Evolutionary conservation across 2,329 filamentous ascomycete species (phyloP).

Genomic region (Aspergillus costaricaensis): DNA sequence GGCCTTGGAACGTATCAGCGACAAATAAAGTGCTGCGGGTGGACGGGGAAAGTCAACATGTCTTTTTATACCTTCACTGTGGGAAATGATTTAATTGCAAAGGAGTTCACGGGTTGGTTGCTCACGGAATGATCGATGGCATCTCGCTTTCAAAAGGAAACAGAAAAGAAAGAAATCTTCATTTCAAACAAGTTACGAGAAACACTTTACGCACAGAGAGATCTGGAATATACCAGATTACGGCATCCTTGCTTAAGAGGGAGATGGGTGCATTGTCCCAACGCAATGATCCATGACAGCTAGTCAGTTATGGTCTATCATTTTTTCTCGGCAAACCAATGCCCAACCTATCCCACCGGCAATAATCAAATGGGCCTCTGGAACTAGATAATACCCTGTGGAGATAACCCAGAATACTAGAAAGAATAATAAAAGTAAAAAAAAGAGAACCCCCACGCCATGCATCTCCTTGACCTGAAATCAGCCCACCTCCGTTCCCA

Average conservation of each 20-base stretch:
- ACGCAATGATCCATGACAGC: conserved; percentile 1
- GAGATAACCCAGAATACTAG: conserved; percentile 11
- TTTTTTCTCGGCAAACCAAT: neutral
- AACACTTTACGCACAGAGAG: neutral
- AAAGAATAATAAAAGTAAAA: conserved; percentile 7
- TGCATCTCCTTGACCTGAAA: conserved; percentile 19
- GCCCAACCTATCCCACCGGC: neutral
- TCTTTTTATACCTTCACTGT: conserved; percentile 24
- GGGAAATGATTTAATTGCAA: conserved; percentile 32
- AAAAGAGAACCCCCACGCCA: conserved; percentile 19
- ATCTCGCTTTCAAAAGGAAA: conserved; percentile 18
- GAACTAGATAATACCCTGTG: neutral
- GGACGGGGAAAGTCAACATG: conserved; percentile 19
- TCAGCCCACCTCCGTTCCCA: conserved; percentile 9
- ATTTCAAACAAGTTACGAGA: conserved; percentile 9
- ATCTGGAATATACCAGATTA: neutral
- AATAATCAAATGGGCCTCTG: neutral
- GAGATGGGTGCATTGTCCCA: conserved; percentile 5
- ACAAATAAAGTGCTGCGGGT: conserved; percentile 37
- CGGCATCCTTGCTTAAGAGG: neutral
- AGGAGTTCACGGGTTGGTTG: conserved; percentile 43
- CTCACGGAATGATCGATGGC: conserved; percentile 36
- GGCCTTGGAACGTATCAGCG: conserved; percentile 47
- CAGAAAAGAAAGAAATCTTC: conserved; percentile 8
- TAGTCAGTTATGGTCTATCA: neutral